Base-by-base conservation (phyloP, 2,329 filamentous ascomycete genomes). In the Aspergillus vadensis region DNA sequence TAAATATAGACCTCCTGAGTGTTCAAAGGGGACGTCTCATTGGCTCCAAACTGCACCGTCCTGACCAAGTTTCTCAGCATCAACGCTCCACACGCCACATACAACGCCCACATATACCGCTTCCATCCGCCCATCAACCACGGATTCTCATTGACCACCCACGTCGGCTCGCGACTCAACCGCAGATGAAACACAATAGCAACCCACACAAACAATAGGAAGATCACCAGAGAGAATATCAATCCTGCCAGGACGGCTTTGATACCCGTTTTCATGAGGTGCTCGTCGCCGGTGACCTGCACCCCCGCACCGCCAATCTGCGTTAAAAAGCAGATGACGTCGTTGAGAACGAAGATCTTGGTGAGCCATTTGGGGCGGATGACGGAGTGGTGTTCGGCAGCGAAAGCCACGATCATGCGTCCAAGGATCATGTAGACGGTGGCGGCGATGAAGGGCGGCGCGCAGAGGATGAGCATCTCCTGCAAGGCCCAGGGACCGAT, bases 381-480 rank as follows among this genome's bases (percentile, higher is more conserved):
- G 6, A 72, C 56, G 5, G 76, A 72, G 27, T 72, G 67, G 5
- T 70, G 48, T 48, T 80, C 75, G 2, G 74, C 4, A 75, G 68
- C 12, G 74, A 58, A 4, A 63, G 60, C 32, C 1, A 15, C 12
- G 19, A 81, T 76, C 9, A 80, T 68, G 0, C 78, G 76, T 0
- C 74, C 76, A 1, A 81, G 75, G 15, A 73, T 60, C 76, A 78
- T 79, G 65, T 79, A 73, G 5, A 72, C 55, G 4, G 66, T 71
- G 15, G 70, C 71, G 8, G 79, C 76, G 49, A 79, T 74, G 4
- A 82, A 68, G 0, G 77, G 72, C 0, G 79, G 78, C 0, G 76
- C 74, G 10, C 80, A 67, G 3, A 81, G 71, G 47, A 78, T 72
- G 23, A 76, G 68, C 57, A 79, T 70, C 30, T 72, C 70, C 58